phyloP scores from a whole-genome alignment of 1,139 yeast genomes.

The Saccharomyces hybrid region DNA sequence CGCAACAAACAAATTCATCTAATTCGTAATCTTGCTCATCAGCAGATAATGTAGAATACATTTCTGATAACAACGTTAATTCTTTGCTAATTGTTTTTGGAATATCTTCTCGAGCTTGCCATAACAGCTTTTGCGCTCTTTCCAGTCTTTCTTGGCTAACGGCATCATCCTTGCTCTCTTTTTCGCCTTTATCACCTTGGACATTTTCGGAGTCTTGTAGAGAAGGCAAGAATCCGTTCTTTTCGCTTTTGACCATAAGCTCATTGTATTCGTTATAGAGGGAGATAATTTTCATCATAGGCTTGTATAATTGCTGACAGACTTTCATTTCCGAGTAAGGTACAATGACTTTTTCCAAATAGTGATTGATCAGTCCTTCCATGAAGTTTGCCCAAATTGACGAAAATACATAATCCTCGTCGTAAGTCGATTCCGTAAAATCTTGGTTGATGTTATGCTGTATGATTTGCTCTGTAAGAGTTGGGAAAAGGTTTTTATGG shows the following conservation, averaged over 20 bases:
- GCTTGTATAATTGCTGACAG: slow-evolving; percentile 32
- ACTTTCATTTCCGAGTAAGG: slow-evolving; percentile 33
- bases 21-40: slow-evolving; percentile 33
- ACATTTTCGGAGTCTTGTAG: slow-evolving; percentile 5
- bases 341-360: slow-evolving; percentile 30
- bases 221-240: slow-evolving; percentile 27
- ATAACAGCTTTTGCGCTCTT: slow-evolving; percentile 30
- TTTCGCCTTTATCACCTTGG: slow-evolving; percentile 4
- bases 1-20: slow-evolving; percentile 33
- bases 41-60: slow-evolving; percentile 32
- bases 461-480: slow-evolving; percentile 29
- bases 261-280: slow-evolving; percentile 32
- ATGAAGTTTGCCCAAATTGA: slow-evolving; percentile 34
- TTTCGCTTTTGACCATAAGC: slow-evolving; percentile 31
- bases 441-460: slow-evolving; percentile 30
- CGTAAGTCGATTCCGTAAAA: slow-evolving; percentile 26
- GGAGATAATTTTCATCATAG: slow-evolving; percentile 33
- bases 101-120: slow-evolving; percentile 33
- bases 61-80: slow-evolving; percentile 29
- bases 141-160: slow-evolving; percentile 26
- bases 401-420: slow-evolving; percentile 32
- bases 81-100: slow-evolving; percentile 33
- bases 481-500: slow-evolving; percentile 10
- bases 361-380: slow-evolving; percentile 34
- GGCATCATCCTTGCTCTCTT: slow-evolving; percentile 14